Base-by-base conservation (phyloP, 2,329 filamentous ascomycete species). In the Teratosphaeria gauchensis region DNA sequence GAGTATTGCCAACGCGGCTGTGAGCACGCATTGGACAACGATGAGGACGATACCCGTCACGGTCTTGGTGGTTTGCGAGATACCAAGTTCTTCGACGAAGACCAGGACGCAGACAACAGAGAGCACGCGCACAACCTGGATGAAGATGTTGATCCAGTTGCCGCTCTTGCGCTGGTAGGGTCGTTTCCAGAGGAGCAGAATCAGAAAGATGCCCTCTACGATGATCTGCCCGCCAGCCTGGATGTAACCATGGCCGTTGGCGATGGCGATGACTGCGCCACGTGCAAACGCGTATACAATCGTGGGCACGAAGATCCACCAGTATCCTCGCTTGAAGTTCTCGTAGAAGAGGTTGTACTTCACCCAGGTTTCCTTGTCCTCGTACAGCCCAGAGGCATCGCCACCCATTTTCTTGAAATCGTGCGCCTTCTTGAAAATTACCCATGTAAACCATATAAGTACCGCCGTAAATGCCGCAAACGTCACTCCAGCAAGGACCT, bases 271-370 rank as follows among this genome's bases (percentile, higher is more conserved):
- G 59, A 92, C 84, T 61, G 85, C 87, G 57, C 92, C 92, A 77
- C 94, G 94, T 71, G 85, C 86, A 70, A 96, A 91, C 79, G 92
- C 88, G 79, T 97, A 97, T 63, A 91, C 61, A 69, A 97, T 96
- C 61, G 83, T 80, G 0, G 94, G 94, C 14, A 97, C 82, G 71
- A 99, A 97, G 28, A 96, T 76, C 92, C 92, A 97, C 94, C 94
- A 99, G 78, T 92, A 96, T 66, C 86, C 84, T 74, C 89, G 90
- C 77, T 90, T 91, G 80, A 96, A 97, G 66, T 87, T 87, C 69
- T 97, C 94, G 78, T 99, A 99, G 77, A 99, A 97, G 62, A 96
- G 81, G 68, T 89, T 94, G 81, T 99, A 99, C 78, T 94, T 95
- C 72, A 90, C 82, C 92, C 94, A 96, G 48, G 87, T 86, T 59